Evolutionary conservation across 163 green algal genomes (phyloP).

Genomic region (Chlamydomonas reinhardtii): DNA sequence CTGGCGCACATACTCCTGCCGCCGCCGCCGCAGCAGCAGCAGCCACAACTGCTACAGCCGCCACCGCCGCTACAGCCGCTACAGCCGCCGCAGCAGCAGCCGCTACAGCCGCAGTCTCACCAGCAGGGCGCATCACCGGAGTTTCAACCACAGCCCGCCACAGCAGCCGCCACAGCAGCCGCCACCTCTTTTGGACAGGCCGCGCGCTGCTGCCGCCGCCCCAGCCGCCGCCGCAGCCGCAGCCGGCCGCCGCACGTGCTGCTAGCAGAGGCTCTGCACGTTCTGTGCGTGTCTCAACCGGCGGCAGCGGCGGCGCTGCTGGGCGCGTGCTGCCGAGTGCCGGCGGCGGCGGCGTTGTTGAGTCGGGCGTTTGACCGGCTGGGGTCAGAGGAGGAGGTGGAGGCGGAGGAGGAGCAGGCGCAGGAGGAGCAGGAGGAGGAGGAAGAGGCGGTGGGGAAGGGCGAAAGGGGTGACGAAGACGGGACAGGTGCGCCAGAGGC

Average conservation of each 20-base stretch:
- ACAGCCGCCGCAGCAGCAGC: too few relatives aligned
- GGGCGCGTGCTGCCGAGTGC: not conserved
- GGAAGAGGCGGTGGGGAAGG: not conserved
- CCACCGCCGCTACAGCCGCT: too few relatives aligned
- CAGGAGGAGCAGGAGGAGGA: not conserved
- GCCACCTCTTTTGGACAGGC: too few relatives aligned
- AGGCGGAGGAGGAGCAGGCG: not conserved
- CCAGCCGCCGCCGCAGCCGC: too few relatives aligned
- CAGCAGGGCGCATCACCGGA: too few relatives aligned
- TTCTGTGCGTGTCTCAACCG: not conserved
- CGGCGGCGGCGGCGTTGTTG: conserved; percentile 30
- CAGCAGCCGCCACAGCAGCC: too few relatives aligned
- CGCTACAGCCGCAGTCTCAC: too few relatives aligned
- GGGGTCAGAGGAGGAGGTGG: not conserved
- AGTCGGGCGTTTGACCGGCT: conserved; percentile 10
- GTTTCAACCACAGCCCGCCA: too few relatives aligned
- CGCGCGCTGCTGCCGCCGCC: too few relatives aligned
- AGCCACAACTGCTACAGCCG: too few relatives aligned
- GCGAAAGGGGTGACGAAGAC: not conserved
- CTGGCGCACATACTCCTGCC: not conserved
- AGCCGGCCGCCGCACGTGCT: not conserved
- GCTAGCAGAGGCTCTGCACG: conserved; percentile 16
- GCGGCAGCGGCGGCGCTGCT: not conserved
- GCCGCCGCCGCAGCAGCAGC: not conserved
- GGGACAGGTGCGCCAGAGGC: not conserved